Evolutionary conservation across 2,329 filamentous ascomycete genomes (phyloP).

Genomic region (Rhexocercosporidium sp.): DNA sequence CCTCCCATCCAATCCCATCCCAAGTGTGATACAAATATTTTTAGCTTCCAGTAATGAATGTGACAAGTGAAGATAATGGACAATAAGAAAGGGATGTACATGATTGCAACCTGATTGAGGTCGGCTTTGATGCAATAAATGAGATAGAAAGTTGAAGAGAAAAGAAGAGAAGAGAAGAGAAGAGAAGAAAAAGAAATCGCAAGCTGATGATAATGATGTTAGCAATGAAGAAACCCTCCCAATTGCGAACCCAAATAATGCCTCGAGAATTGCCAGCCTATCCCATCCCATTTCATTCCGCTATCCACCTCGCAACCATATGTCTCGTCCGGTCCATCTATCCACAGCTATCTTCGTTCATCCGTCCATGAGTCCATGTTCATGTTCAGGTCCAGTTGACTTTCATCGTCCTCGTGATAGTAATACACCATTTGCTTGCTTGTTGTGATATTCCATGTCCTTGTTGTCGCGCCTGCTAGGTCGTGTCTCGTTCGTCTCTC

Average conservation of each 20-base stretch:
- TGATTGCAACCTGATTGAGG: not conserved
- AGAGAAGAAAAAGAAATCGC: not conserved
- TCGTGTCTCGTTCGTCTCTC: conserved; percentile 22
- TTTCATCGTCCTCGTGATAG: conserved; percentile 21
- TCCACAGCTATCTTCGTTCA: not conserved
- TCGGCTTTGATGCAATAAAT: not conserved
- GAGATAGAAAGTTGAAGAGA: not conserved
- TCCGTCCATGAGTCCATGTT: conserved; percentile 19
- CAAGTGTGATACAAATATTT: not conserved
- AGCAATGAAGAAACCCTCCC: not conserved
- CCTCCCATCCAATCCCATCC: not conserved
- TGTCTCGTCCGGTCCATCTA: conserved; percentile 24
- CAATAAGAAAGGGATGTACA: not conserved
- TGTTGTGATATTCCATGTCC: not conserved
- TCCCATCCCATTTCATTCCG: not conserved
- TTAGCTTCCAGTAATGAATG: not conserved
- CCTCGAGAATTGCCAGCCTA: conserved; percentile 9
- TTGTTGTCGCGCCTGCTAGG: not conserved
- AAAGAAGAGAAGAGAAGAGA: not conserved
- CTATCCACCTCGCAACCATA: not conserved
- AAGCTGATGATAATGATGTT: not conserved
- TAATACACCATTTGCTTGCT: conserved; percentile 26
- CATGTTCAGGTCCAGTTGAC: not conserved
- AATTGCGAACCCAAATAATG: conserved; percentile 11
- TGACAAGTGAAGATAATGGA: not conserved